Evolutionary conservation across 176 grass and related monocot species (phyloP), one percentile per base, ranked within the genome.

Genomic region (Triticum dicoccoides): DNA sequence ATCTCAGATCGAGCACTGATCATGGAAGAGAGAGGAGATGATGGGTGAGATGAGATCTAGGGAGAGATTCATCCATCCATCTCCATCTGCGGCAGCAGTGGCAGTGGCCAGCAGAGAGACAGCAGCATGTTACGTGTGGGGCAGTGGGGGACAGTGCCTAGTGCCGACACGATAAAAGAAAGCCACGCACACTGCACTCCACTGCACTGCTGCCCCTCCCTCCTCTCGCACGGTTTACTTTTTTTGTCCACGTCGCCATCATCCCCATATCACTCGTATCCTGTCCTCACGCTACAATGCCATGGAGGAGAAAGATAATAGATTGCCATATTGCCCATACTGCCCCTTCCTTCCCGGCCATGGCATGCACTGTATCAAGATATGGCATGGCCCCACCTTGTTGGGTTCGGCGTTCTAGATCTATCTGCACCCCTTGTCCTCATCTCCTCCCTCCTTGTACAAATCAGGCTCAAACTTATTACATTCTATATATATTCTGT

Each of bases 151-250:
- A 88, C 90, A 91, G 17, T 30, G 71, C 12, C 90, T 82, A 91
- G 90, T 91, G 86, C 86, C 90, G 90, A 91, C 90, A 91, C 72
- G 41, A 88, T 88, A 85, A 91, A 91, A 91, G 82, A 91, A 87
- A 83, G 23, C 73, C 81, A 82, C 73, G 11, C 42, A 74, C 71
- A 51, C 63, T 39, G 47, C 13, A 45, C 34, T 69, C 8, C 6
- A 13, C 23, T 66, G 12, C 29, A 42, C 38, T 52, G 42, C 72
- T 77, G 63, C 52, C 30, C 34, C 29, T 79, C 44, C 21, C 35
- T 49, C 71, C 44, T 9, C 25, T 61, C 11, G 27, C 37, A 84
- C 89, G 84, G 89, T 88, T 45, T 62, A 79, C 65, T 76, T 62
- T 84, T 18, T 56, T 87, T 85, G 89, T 91, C 82, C 89, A 81